Conservation (phyloP, 139 green algal genomes). For the Chlorella sp. region DNA sequence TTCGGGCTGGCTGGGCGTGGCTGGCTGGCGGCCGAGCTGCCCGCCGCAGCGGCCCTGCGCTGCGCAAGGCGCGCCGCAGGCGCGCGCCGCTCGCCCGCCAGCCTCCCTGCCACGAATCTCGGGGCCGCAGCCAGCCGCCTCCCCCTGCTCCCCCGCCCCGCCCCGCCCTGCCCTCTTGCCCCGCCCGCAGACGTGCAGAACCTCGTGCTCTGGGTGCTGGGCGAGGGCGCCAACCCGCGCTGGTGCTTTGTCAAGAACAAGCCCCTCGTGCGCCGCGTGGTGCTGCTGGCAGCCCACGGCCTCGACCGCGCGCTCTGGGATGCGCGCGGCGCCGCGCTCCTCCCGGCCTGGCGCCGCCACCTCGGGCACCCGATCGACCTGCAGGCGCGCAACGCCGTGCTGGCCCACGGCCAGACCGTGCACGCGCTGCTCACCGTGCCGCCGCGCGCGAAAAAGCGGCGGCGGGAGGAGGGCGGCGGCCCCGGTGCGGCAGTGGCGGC, state of each 20-base stretch:
- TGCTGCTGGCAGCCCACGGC: constrained; percentile 62
- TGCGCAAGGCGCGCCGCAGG: no score
- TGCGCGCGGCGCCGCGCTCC: background rate
- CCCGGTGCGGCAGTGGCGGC: background rate
- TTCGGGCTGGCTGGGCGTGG: no score
- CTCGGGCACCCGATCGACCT: constrained; percentile 13
- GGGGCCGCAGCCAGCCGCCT: no score
- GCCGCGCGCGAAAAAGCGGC: constrained; percentile 48
- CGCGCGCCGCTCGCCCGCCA: no score
- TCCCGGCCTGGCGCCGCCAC: background rate
- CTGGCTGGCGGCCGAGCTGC: no score
- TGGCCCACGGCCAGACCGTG: constrained; percentile 34
- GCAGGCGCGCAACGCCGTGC: constrained; percentile 16
- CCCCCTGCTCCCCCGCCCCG: no score
- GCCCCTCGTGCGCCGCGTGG: constrained; percentile 30
- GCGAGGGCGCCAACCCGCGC: constrained; percentile 41
- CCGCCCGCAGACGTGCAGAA: constrained; percentile 59
- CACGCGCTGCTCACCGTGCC: constrained; percentile 53
- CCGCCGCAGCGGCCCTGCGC: no score
- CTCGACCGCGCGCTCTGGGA: constrained; percentile 40
- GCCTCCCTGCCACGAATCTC: no score
- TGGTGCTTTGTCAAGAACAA: constrained; percentile 65
- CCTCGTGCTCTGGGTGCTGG: constrained; percentile 69
- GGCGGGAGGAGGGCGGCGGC: constrained; percentile 27
- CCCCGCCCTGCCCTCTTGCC: no score